These are phyloP conservation scores for Zangia roseola DNA, from an alignment of 768 basidiomycete species.

Conservation along the genomic window DNA sequence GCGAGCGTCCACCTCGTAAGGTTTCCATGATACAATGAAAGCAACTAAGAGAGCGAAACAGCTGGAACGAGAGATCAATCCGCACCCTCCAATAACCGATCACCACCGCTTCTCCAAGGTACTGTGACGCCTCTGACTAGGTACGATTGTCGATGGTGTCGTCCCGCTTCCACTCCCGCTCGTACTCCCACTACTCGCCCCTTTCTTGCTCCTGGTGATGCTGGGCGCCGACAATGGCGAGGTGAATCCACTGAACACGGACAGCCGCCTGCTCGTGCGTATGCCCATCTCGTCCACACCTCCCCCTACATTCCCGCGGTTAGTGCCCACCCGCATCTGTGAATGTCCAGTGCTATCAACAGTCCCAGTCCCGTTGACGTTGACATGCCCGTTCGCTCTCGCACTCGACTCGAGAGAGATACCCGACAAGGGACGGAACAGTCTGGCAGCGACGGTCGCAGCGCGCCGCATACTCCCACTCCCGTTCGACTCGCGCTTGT, in stretches of 20 bases:
- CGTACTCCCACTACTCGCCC: not conserved
- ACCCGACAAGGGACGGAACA: conserved; percentile 13
- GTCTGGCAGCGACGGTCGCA: conserved; percentile 15
- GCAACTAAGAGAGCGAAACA: not conserved
- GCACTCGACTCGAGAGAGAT: not conserved
- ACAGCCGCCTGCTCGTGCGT: conserved; percentile 16
- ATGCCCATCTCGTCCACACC: conserved; percentile 40
- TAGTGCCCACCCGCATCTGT: not conserved
- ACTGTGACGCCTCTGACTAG: conserved; percentile 9
- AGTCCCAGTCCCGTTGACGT: not conserved
- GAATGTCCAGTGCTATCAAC: too few species aligned
- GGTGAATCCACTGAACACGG: conserved; percentile 3
- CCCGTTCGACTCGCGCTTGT: not conserved
- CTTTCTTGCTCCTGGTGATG: not conserved
- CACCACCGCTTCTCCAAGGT: conserved; percentile 3
- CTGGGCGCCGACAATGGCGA: conserved; percentile 1
- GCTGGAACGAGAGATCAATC: not conserved
- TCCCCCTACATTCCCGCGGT: not conserved
- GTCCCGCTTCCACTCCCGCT: not conserved
- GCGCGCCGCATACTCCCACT: conserved; percentile 10
- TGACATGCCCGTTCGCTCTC: not conserved
- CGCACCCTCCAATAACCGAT: not conserved
- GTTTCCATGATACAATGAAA: not conserved
- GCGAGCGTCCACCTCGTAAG: not conserved
- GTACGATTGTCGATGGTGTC: not conserved